These are phyloP conservation scores for Syncephalastrum sp. DNA, from an alignment of 371 early-diverging fungal genomes.

Conservation along the genomic window DNA sequence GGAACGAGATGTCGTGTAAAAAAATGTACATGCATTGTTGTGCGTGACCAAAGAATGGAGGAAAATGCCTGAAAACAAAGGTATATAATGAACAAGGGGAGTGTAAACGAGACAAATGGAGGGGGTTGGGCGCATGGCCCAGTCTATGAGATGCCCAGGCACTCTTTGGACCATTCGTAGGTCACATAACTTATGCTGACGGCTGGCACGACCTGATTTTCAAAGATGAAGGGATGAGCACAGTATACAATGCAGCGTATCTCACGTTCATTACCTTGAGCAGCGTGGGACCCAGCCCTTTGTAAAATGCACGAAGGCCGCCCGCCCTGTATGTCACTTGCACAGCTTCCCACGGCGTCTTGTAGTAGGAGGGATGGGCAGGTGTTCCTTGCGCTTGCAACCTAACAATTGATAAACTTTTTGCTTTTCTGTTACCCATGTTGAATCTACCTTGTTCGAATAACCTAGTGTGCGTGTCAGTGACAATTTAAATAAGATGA, in stretches of 20 bases:
- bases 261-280: constrained; percentile 52
- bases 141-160: constrained; percentile 14
- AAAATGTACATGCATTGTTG: too few species aligned
- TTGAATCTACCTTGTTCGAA: constrained; percentile 72
- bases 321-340: constrained; percentile 70
- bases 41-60: background rate
- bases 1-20: too few species aligned
- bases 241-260: constrained; percentile 3
- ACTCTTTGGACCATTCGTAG: constrained; percentile 59
- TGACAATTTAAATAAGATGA: too few species aligned
- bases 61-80: constrained; percentile 3
- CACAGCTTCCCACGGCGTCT: constrained; percentile 68
- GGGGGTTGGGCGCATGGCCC: background rate
- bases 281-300: constrained; percentile 80
- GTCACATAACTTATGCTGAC: constrained; percentile 65
- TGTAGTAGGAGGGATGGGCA: constrained; percentile 71
- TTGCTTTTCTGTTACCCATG: background rate
- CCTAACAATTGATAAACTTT: constrained; percentile 32
- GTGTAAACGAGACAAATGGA: background rate
- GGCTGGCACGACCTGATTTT: constrained; percentile 61
- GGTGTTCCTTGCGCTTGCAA: constrained; percentile 86
- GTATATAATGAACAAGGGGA: constrained; percentile 4
- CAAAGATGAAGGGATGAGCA: too few species aligned
- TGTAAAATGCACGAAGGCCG: constrained; percentile 84
- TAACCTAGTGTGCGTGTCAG: constrained; percentile 6